phyloP scores from a whole-genome alignment of 257 asterid species.

The Cinchona pubescens region DNA sequence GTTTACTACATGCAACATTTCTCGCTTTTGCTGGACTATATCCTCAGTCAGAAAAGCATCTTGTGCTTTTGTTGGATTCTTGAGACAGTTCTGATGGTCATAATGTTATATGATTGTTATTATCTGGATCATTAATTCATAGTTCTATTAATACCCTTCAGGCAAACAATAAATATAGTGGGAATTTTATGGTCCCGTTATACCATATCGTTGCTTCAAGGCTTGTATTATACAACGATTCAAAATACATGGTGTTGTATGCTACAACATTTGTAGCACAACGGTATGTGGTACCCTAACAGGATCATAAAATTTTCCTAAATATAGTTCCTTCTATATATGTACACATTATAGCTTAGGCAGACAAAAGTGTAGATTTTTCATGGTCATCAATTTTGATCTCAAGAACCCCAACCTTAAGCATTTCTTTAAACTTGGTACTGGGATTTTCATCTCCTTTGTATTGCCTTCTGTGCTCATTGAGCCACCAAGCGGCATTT shows the following conservation, averaged over 20 bases:
- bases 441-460: neutral
- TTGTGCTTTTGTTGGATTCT: neutral
- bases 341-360: neutral
- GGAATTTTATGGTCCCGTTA: too few relatives aligned
- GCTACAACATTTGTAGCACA: too few relatives aligned
- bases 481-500: neutral
- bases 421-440: neutral
- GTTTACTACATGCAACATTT: neutral
- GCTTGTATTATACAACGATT: too few relatives aligned
- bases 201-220: too few relatives aligned
- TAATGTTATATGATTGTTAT: neutral
- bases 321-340: neutral
- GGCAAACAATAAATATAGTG: constrained; percentile 15
- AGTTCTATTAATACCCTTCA: neutral
- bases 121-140: neutral
- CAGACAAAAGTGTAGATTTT: neutral
- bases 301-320: too few relatives aligned
- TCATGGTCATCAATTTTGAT: too few relatives aligned
- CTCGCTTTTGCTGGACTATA: neutral
- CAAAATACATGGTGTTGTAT: too few relatives aligned
- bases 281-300: too few relatives aligned
- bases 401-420: neutral
- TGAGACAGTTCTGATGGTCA: neutral
- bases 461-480: neutral
- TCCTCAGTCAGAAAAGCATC: neutral